These are phyloP conservation scores for Fusarium virguliforme DNA, from an alignment of 2,329 filamentous ascomycete species.

Conservation along the genomic window DNA sequence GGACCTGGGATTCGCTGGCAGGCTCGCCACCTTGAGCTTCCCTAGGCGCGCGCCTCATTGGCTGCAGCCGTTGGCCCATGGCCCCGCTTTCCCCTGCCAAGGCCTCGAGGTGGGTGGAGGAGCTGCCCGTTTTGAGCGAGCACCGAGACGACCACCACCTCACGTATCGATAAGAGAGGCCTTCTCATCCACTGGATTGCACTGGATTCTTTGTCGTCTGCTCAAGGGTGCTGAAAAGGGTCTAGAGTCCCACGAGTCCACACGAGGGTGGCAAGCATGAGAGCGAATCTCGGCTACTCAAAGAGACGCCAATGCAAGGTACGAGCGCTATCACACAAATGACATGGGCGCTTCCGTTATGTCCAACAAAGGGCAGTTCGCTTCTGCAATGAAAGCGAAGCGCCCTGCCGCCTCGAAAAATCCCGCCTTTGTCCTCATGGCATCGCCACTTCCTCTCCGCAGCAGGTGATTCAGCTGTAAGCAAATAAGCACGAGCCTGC, in stretches of 20 bases:
- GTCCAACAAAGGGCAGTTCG: constrained; percentile 17
- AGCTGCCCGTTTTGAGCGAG: constrained; percentile 26
- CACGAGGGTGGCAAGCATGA: constrained; percentile 34
- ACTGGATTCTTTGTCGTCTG: constrained; percentile 38
- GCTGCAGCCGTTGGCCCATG: constrained; percentile 24
- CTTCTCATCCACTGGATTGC: constrained; percentile 34
- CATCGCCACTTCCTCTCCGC: constrained; percentile 23
- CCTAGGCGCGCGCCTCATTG: constrained; percentile 46
- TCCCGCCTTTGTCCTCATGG: constrained; percentile 14
- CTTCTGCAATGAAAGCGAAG: constrained; percentile 34
- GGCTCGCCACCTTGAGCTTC: neutral
- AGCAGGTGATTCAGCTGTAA: constrained; percentile 4
- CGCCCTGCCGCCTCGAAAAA: constrained; percentile 31
- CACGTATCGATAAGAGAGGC: constrained; percentile 37
- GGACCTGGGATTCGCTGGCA: constrained; percentile 37
- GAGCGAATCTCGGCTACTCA: constrained; percentile 8
- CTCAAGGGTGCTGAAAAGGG: constrained; percentile 37
- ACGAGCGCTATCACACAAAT: constrained; percentile 42
- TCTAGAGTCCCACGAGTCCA: constrained; percentile 31
- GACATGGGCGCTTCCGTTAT: constrained; percentile 39
- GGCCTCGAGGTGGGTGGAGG: constrained; percentile 28
- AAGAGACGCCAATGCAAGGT: constrained; percentile 45
- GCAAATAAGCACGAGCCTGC: constrained; percentile 3
- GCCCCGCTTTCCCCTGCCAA: constrained; percentile 46
- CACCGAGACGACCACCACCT: constrained; percentile 21